Percentiles rank a stretch among this genome's conserved stretches.
Evolutionary conservation across 2,329 filamentous ascomycete species (phyloP).

Genomic region (Thielaviopsis ethacetica): DNA sequence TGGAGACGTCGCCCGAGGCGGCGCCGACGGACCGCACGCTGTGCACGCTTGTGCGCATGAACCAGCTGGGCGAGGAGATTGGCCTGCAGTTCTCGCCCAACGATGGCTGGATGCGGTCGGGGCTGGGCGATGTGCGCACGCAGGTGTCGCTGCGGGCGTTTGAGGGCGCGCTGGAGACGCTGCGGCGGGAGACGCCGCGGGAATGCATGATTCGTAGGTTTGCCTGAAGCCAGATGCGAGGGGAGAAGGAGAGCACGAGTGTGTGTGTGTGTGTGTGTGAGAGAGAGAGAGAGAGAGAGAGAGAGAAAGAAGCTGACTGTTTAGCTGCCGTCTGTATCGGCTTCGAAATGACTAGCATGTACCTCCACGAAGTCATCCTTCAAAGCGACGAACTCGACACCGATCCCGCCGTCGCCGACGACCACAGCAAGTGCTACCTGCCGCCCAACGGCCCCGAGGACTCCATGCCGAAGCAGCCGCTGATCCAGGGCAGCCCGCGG

Average conservation of each 20-base stretch:
- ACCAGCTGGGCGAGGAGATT: constrained; percentile 52
- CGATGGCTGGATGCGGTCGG: constrained; percentile 36
- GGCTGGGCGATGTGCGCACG: constrained; percentile 44
- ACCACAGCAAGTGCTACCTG: constrained; percentile 24
- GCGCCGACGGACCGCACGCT: constrained; percentile 40
- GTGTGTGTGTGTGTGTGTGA: no score
- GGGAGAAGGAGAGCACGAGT: no score
- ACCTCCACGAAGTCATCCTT: constrained; percentile 61
- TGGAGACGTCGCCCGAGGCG: constrained; percentile 37
- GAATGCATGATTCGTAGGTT: constrained; percentile 41
- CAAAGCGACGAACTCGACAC: constrained; percentile 37
- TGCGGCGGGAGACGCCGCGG: constrained; percentile 34
- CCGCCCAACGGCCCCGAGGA: constrained; percentile 21
- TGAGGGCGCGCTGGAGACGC: constrained; percentile 46
- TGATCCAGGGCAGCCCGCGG: constrained; percentile 18
- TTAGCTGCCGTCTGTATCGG: constrained; percentile 46
- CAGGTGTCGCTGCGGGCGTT: constrained; percentile 49
- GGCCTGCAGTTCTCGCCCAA: constrained; percentile 50
- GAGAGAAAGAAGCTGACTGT: background rate
- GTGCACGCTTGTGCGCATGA: constrained; percentile 42
- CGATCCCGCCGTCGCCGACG: constrained; percentile 17
- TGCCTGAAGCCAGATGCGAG: background rate
- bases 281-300: no score
- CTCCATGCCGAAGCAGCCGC: background rate
- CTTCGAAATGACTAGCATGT: constrained; percentile 50